Conservation (phyloP, 495 filamentous ascomycete genomes). For the Talaromyces trachyspermus region DNA sequence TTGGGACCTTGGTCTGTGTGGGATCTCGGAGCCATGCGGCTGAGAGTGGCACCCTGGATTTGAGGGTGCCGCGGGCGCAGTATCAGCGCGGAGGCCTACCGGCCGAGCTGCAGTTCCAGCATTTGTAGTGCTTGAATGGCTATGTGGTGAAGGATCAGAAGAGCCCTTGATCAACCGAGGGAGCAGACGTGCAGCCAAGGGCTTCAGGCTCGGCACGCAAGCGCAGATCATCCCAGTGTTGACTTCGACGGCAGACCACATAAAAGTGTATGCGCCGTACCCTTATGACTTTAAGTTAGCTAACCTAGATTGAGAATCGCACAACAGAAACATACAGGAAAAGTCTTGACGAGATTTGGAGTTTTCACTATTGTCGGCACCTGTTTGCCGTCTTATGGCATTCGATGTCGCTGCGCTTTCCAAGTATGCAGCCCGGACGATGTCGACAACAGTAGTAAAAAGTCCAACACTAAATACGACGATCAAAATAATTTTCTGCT, state of each 20-base stretch:
- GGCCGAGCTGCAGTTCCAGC: background rate
- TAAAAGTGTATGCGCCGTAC: slow-evolving; percentile 77
- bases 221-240: slow-evolving; percentile 83
- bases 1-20: slow-evolving; percentile 6
- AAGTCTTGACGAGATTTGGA: slow-evolving; percentile 35
- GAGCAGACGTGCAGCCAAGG: slow-evolving; percentile 66
- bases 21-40: slow-evolving; percentile 10
- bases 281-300: slow-evolving; percentile 26
- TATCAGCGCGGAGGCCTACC: slow-evolving; percentile 5
- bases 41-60: slow-evolving; percentile 12
- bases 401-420: slow-evolving; percentile 56
- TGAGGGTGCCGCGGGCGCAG: slow-evolving; percentile 5
- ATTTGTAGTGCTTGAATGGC: slow-evolving; percentile 6
- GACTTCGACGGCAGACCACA: slow-evolving; percentile 91
- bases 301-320: background rate
- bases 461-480: slow-evolving; percentile 76
- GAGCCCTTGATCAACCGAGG: slow-evolving; percentile 60
- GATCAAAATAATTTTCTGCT: slow-evolving; percentile 78
- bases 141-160: slow-evolving; percentile 22
- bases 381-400: slow-evolving; percentile 15
- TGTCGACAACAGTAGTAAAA: slow-evolving; percentile 82
- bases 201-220: slow-evolving; percentile 84
- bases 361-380: background rate
- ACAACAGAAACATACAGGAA: slow-evolving; percentile 34
- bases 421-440: slow-evolving; percentile 82